These are phyloP conservation scores for Solanum paucissectum DNA, from an alignment of 257 asterid species.

Conservation along the genomic window DNA sequence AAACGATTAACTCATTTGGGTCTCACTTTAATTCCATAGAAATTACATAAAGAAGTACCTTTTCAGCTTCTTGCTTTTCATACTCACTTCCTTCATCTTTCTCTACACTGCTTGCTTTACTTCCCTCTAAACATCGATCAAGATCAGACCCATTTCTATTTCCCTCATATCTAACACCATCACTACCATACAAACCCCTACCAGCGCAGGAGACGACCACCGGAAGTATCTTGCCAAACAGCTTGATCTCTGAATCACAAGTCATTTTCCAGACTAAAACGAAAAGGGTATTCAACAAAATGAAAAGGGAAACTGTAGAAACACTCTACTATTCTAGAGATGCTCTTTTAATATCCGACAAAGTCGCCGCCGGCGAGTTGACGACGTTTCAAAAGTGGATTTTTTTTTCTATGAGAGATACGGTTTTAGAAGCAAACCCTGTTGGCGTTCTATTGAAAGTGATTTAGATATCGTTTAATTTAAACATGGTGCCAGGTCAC, in stretches of 20 bases:
- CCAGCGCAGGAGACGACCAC: neutral
- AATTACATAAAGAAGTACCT: slow-evolving; percentile 20
- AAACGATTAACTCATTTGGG: neutral
- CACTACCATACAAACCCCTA: slow-evolving; percentile 3
- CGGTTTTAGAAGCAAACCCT: neutral
- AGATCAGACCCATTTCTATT: slow-evolving; percentile 8
- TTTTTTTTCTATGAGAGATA: neutral
- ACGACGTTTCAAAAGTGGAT: neutral
- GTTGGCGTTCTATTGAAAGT: slow-evolving; percentile 32
- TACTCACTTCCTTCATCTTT: slow-evolving; percentile 6
- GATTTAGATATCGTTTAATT: slow-evolving; percentile 30
- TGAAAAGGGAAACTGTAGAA: neutral
- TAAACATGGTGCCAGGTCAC: slow-evolving; percentile 37
- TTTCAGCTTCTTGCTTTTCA: slow-evolving; percentile 18
- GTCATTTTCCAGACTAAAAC: neutral
- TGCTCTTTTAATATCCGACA: neutral
- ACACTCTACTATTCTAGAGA: neutral
- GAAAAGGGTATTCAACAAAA: neutral
- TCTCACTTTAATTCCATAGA: neutral
- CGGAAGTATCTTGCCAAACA: slow-evolving; percentile 61
- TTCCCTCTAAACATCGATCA: slow-evolving; percentile 14
- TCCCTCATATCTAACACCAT: neutral
- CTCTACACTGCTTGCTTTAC: slow-evolving; percentile 3
- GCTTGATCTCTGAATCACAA: slow-evolving; percentile 46
- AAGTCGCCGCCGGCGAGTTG: neutral